Evolutionary conservation across 2,329 filamentous ascomycete species (phyloP).

Genomic region (Hypoxylon sp.): DNA sequence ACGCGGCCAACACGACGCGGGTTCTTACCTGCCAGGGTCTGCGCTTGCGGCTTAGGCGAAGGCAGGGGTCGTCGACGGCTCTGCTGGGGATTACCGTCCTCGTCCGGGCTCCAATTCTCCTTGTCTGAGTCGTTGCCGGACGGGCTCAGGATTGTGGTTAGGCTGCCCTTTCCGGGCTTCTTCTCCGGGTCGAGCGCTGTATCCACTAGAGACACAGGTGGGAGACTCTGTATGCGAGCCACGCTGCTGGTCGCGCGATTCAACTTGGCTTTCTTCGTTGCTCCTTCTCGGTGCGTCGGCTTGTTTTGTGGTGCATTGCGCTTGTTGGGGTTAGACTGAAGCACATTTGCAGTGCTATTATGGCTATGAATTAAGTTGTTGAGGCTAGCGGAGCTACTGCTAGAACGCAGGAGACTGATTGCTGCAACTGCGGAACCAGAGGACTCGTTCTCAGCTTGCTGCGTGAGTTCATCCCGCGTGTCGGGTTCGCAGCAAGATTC

Average conservation of each 20-base stretch:
- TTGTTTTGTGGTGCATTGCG: slow-evolving; percentile 68
- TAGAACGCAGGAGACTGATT: slow-evolving; percentile 84
- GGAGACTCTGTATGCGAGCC: slow-evolving; percentile 69
- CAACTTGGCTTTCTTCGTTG: slow-evolving; percentile 74
- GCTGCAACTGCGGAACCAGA: slow-evolving; percentile 85
- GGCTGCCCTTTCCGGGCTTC: slow-evolving; percentile 58
- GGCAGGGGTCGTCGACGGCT: slow-evolving; percentile 57
- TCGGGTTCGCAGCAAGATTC: slow-evolving; percentile 91
- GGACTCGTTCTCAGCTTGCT: slow-evolving; percentile 84
- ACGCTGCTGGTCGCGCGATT: slow-evolving; percentile 73
- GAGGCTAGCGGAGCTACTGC: slow-evolving; percentile 67
- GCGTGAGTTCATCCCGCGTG: slow-evolving; percentile 81
- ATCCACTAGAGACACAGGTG: slow-evolving; percentile 47
- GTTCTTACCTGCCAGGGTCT: slow-evolving; percentile 45
- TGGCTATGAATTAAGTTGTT: slow-evolving; percentile 56
- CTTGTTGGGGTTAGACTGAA: slow-evolving; percentile 73
- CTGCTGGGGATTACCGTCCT: slow-evolving; percentile 59
- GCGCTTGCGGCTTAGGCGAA: slow-evolving; percentile 25
- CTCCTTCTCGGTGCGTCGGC: slow-evolving; percentile 48
- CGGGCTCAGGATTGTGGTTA: slow-evolving; percentile 60
- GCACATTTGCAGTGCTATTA: slow-evolving; percentile 49
- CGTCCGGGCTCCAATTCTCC: slow-evolving; percentile 84
- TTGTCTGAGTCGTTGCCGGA: slow-evolving; percentile 85
- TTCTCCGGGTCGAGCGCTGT: slow-evolving; percentile 48
- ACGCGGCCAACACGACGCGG: slow-evolving; percentile 60